Conservation (phyloP, 805 yeast genomes). For the Kuraishia ogatae region DNA sequence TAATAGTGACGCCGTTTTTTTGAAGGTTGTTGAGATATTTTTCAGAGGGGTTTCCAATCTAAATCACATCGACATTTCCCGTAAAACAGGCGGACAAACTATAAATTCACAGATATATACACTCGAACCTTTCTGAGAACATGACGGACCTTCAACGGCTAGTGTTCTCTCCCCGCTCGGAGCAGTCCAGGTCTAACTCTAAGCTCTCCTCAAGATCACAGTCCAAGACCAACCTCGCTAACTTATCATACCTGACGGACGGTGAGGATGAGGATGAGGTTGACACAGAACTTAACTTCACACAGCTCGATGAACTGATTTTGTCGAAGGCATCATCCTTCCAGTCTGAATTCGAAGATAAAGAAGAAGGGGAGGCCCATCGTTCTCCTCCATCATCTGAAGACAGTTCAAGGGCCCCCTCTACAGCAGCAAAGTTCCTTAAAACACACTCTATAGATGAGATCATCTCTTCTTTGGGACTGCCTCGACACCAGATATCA, state of each 20-base stretch:
- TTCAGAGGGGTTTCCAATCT: too few relatives aligned
- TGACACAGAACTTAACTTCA: constrained; percentile 11
- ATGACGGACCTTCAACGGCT: constrained; percentile 7
- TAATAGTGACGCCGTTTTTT: neutral
- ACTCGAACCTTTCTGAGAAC: neutral
- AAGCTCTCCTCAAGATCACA: constrained; percentile 1
- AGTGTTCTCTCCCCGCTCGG: constrained; percentile 6
- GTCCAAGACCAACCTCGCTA: neutral
- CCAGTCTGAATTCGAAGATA: neutral
- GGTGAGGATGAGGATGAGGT: constrained; percentile 12
- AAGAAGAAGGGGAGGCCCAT: neutral
- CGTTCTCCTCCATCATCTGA: neutral
- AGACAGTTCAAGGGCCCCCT: constrained; percentile 2
- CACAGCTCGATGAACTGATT: constrained; percentile 13
- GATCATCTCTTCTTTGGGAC: constrained; percentile 31
- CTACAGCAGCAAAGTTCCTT: constrained; percentile 7
- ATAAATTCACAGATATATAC: neutral
- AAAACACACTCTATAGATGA: constrained; percentile 29
- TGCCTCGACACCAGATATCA: constrained; percentile 35
- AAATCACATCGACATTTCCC: too few relatives aligned
- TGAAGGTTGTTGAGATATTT: too few relatives aligned
- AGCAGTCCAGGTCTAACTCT: constrained; percentile 1
- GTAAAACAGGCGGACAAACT: too few relatives aligned
- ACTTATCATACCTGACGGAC: neutral
- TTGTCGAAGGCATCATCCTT: constrained; percentile 4